phyloP scores from a whole-genome alignment of 768 basidiomycete species.

The Agaricus blazei region DNA sequence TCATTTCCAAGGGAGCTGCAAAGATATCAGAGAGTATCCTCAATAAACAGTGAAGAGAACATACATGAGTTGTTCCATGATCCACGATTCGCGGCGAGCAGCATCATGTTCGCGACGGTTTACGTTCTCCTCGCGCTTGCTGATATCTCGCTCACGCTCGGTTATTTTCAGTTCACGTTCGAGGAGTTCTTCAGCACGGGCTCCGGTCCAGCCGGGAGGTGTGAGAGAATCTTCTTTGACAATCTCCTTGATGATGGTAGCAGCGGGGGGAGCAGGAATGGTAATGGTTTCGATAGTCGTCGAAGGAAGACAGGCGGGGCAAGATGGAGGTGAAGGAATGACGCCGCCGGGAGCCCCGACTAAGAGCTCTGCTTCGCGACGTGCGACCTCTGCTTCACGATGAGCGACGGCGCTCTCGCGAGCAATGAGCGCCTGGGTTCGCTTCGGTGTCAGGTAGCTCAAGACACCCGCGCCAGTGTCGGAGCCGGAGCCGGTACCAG shows the following conservation, averaged over 20 bases:
- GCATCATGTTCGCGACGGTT: constrained; percentile 87
- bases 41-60: constrained; percentile 18
- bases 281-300: constrained; percentile 53
- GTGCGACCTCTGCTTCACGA: constrained; percentile 85
- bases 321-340: constrained; percentile 48
- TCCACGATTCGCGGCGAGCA: constrained; percentile 82
- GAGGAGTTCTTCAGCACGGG: constrained; percentile 75
- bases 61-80: constrained; percentile 90
- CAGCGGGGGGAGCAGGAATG: constrained; percentile 34
- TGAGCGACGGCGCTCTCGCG: constrained; percentile 76
- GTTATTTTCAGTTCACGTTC: constrained; percentile 83
- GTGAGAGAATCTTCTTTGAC: constrained; percentile 77
- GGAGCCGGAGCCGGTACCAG: background rate
- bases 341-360: constrained; percentile 82
- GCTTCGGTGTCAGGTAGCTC: constrained; percentile 76
- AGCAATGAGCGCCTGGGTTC: constrained; percentile 72
- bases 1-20: constrained; percentile 67
- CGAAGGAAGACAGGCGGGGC: constrained; percentile 52
- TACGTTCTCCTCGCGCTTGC: constrained; percentile 78
- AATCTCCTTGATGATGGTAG: constrained; percentile 85
- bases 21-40: background rate
- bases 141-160: constrained; percentile 82
- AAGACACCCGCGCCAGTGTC: constrained; percentile 41
- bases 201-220: constrained; percentile 76
- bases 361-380: constrained; percentile 81